Evolutionary conservation across 129 eudicot genomes (phyloP).

Genomic region (Artemisia tridentata): DNA sequence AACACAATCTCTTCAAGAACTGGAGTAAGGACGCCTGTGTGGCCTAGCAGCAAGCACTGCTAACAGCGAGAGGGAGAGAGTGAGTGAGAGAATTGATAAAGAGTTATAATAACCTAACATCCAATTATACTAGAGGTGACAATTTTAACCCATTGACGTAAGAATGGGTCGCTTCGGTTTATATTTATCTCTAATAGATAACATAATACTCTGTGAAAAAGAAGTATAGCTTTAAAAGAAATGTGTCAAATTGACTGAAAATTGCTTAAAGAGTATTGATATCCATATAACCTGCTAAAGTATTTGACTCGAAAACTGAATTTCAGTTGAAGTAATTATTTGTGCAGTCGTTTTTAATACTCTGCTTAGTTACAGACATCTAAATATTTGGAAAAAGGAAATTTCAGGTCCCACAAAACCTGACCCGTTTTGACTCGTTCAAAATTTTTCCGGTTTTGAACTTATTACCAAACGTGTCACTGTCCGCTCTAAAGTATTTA

Average conservation of each 20-base stretch:
- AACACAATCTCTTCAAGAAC: constrained; percentile 94
- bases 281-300: not conserved
- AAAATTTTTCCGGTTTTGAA: no score
- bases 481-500: not conserved
- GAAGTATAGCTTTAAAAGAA: no score
- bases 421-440: not conserved
- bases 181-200: no score
- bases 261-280: not conserved
- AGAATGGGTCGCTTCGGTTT: no score
- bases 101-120: not conserved
- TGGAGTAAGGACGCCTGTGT: constrained; percentile 93
- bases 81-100: not conserved
- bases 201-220: no score
- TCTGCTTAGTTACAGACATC: no score
- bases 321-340: not conserved
- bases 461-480: not conserved
- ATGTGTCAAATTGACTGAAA: no score
- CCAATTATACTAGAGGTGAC: not conserved
- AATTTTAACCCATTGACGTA: constrained; percentile 3
- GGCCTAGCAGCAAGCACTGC: constrained; percentile 76
- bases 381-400: no score
- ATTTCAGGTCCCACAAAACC: no score
- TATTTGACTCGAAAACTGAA: not conserved
- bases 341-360: no score
- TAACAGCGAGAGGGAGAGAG: constrained; percentile 31